Base-by-base conservation (phyloP, 805 yeast species). In the Candida railenensis region DNA sequence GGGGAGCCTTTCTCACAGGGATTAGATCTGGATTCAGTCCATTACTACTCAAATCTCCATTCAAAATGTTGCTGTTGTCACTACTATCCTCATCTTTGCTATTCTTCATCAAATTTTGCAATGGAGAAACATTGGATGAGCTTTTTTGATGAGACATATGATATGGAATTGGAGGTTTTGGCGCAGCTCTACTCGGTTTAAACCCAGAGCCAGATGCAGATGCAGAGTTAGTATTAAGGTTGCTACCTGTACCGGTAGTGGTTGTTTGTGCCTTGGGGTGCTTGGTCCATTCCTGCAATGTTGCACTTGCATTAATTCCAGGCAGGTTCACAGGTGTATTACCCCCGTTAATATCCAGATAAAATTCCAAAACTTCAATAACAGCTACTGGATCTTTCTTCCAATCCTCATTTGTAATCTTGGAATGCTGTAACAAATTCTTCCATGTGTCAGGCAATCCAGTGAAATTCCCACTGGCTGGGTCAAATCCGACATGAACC, bases 401-500 rank as follows among this genome's bases (percentile, higher is more conserved):
- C 73, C 82, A 75, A 60, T 81, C 86, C 51, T 80, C 85, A 50
- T 76, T 76, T 4, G 84, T 80, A 53, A 80, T 80, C 53, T 78
- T 78, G 18, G 83, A 78, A 51, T 80, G 81, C 50, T 80, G 80
- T 37, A 80, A 69, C 54, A 80, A 62, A 34, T 69, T 73, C 49
- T 77, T 71, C 85, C 84, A 80, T 38, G 80, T 76, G 20, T 80
- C 81, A 1, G 84, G 83, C 45, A 78, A 69, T 5, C 80, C 81
- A 16, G 80, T 76, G 53, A 78, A 76, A 45, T 73, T 75, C 16
- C 85, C 85, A 54, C 76, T 78, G 22, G 87, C 83, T 3, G 94
- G 92, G 62, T 87, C 95, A 57, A 85, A 87, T 1, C 91, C 91
- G 21, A 87, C 92, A 62, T 87, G 94, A 15, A 91, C 97, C 59